Evolutionary conservation across 2,329 filamentous ascomycete genomes (phyloP).

Genomic region (Verticillium albo-atrum): DNA sequence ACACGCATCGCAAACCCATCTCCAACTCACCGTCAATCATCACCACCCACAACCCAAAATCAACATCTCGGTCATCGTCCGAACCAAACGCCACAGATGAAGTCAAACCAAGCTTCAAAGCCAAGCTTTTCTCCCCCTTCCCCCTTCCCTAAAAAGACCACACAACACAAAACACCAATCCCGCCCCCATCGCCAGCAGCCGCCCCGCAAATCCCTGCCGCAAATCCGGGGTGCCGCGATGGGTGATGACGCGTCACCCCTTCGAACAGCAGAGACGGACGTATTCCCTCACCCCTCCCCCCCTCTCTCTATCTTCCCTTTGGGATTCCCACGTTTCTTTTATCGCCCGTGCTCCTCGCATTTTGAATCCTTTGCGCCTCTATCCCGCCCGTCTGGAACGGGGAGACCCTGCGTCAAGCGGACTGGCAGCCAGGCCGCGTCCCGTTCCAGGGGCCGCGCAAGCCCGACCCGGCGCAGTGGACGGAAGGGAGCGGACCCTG

Average conservation of each 20-base stretch:
- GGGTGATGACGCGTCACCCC: constrained; percentile 2
- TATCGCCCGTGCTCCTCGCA: too few relatives aligned
- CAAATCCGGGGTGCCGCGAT: constrained; percentile 1
- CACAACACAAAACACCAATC: not conserved
- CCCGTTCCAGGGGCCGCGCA: too few relatives aligned
- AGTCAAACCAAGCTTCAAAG: constrained; percentile 3
- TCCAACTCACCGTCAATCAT: not conserved
- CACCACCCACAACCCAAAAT: not conserved
- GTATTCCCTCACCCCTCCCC: too few relatives aligned
- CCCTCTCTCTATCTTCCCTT: not conserved
- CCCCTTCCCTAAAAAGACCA: not conserved
- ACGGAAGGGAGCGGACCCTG: not conserved
- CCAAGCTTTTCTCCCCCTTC: not conserved
- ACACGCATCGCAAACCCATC: not conserved
- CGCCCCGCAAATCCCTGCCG: not conserved
- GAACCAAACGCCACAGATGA: not conserved
- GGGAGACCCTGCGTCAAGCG: not conserved
- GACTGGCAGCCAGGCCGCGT: not conserved
- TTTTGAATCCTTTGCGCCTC: not conserved
- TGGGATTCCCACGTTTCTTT: not conserved
- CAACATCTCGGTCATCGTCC: not conserved
- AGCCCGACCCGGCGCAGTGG: not conserved
- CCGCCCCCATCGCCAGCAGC: not conserved
- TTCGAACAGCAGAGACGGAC: too few relatives aligned
- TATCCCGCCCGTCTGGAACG: too few relatives aligned